Conservation (phyloP, 1,139 yeast species). For the Pichia sp. region DNA sequence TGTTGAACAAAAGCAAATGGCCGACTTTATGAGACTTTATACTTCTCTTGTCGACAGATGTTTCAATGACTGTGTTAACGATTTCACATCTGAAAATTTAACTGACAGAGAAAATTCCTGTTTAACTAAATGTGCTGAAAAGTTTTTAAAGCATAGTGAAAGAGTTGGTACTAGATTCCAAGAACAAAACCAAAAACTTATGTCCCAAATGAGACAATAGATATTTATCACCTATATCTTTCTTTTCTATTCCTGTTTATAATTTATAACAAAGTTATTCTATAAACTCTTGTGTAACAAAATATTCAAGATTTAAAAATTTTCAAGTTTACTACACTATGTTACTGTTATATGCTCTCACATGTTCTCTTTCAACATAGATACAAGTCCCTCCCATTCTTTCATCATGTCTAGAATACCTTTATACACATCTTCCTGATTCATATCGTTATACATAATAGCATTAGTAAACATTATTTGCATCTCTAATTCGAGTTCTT, state of each 20-base stretch:
- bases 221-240: neutral
- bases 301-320: neutral
- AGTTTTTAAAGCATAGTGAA: slow-evolving; percentile 96
- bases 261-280: neutral
- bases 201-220: slow-evolving; percentile 36
- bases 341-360: neutral
- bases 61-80: slow-evolving; percentile 95
- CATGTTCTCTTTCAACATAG: slow-evolving; percentile 37
- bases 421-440: slow-evolving; percentile 51
- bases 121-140: slow-evolving; percentile 88
- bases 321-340: neutral
- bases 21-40: slow-evolving; percentile 94
- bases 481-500: slow-evolving; percentile 60
- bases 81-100: slow-evolving; percentile 86
- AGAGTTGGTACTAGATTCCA: slow-evolving; percentile 99
- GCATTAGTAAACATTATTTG: slow-evolving; percentile 80
- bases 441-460: slow-evolving; percentile 66
- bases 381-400: slow-evolving; percentile 46
- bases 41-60: slow-evolving; percentile 94
- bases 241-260: slow-evolving; percentile 1
- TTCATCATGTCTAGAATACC: slow-evolving; percentile 65
- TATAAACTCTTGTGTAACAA: neutral
- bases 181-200: slow-evolving; percentile 72
- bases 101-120: slow-evolving; percentile 81
- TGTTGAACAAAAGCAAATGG: slow-evolving; percentile 97